Evolutionary conservation across 2,329 filamentous ascomycete species (phyloP).

Genomic region (Knoxdaviesia capensis): DNA sequence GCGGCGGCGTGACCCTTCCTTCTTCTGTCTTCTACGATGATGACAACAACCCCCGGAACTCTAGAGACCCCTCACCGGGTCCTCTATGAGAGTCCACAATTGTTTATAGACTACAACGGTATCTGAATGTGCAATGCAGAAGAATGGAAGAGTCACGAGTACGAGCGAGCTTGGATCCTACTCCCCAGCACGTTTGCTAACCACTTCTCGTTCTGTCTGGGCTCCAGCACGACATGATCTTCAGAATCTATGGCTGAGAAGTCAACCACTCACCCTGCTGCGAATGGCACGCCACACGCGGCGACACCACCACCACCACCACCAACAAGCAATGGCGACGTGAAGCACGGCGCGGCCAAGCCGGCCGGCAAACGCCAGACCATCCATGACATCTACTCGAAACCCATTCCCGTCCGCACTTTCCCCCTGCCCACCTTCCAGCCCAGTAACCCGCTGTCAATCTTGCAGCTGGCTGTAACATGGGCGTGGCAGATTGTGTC

Average conservation of each 20-base stretch:
- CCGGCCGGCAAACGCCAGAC: conserved; percentile 13
- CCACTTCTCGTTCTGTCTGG: neutral
- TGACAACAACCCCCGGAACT: too few species aligned
- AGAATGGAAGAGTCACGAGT: too few species aligned
- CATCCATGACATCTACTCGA: conserved; percentile 57
- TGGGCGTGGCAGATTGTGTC: conserved; percentile 58
- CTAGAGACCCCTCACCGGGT: conserved; percentile 10
- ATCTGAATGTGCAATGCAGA: conserved; percentile 40
- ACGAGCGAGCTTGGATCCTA: neutral
- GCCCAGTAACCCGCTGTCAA: conserved; percentile 77
- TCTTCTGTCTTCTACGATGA: too few species aligned
- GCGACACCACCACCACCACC: conserved; percentile 6
- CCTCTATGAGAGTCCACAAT: conserved; percentile 40
- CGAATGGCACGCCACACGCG: conserved; percentile 6
- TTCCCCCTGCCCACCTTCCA: conserved; percentile 77
- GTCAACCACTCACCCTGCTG: too few species aligned
- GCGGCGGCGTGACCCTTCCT: too few species aligned
- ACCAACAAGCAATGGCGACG: neutral
- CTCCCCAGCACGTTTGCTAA: neutral
- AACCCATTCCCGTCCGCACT: conserved; percentile 60
- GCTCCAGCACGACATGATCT: too few species aligned
- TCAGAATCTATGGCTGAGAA: too few species aligned
- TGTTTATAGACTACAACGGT: conserved; percentile 84
- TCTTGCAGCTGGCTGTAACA: conserved; percentile 59
- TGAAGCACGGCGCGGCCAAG: conserved; percentile 4